Evolutionary conservation across 2,329 filamentous ascomycete genomes (phyloP).

Genomic region (Aureobasidium melanogenum): DNA sequence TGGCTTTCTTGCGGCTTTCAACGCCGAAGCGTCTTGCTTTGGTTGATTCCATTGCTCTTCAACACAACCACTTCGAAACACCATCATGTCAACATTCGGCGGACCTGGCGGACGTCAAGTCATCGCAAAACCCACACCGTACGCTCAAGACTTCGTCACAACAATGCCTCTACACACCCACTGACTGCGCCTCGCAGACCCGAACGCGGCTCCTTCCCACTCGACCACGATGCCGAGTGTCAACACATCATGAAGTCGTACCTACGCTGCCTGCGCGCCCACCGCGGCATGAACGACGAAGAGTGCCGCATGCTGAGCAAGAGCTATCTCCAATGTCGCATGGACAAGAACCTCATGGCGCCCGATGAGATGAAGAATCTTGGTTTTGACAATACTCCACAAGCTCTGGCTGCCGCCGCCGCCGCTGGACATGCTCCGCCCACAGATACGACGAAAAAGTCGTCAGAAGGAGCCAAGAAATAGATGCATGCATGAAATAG

Average conservation of each 20-base stretch:
- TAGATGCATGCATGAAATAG: not conserved
- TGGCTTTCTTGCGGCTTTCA: not conserved
- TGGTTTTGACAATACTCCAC: slow-evolving; percentile 51
- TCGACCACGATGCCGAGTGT: slow-evolving; percentile 95
- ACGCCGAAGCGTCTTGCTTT: not conserved
- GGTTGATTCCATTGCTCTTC: not conserved
- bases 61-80: not conserved
- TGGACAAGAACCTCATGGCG: slow-evolving; percentile 94
- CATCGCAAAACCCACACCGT: slow-evolving; percentile 62
- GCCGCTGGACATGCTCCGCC: slow-evolving; percentile 4
- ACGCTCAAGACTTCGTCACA: slow-evolving; percentile 24
- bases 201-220: slow-evolving; percentile 87
- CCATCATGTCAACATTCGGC: slow-evolving; percentile 47
- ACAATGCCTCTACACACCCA: not conserved
- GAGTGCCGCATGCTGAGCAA: slow-evolving; percentile 82
- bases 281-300: slow-evolving; percentile 74
- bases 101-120: slow-evolving; percentile 58
- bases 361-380: slow-evolving; percentile 92
- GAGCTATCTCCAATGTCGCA: slow-evolving; percentile 79
- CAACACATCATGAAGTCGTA: slow-evolving; percentile 81
- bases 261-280: slow-evolving; percentile 75
- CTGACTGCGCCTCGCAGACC: slow-evolving; percentile 74
- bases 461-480: not conserved
- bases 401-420: not conserved
- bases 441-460: not conserved